Percentiles rank a stretch among this genome's conserved stretches.
These are phyloP conservation scores for Cordyceps javanica DNA, from an alignment of 2,329 filamentous ascomycete genomes.

Conservation along the genomic window DNA sequence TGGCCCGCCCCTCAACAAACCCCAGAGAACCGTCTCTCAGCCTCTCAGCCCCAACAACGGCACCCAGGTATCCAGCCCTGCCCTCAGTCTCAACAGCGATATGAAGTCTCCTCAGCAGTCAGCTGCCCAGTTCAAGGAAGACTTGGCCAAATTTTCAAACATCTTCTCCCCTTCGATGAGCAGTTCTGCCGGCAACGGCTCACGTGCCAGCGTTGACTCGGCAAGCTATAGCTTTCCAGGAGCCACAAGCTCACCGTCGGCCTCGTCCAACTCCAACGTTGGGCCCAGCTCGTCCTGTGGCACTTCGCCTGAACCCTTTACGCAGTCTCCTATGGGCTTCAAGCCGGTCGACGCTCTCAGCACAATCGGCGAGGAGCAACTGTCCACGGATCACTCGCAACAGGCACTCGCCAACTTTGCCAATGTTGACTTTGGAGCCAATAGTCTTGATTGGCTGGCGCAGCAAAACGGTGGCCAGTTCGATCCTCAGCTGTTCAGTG, in stretches of 20 bases:
- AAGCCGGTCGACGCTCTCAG: constrained; percentile 58
- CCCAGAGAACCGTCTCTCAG: constrained; percentile 23
- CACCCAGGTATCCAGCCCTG: constrained; percentile 18
- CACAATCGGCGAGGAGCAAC: constrained; percentile 61
- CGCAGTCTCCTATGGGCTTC: constrained; percentile 61
- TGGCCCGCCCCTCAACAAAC: constrained; percentile 32
- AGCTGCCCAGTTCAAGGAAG: constrained; percentile 34
- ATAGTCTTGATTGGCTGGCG: constrained; percentile 66
- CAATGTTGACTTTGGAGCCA: constrained; percentile 38
- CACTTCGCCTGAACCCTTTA: constrained; percentile 70
- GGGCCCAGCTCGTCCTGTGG: constrained; percentile 62
- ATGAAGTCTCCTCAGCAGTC: constrained; percentile 18
- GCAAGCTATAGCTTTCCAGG: constrained; percentile 38
- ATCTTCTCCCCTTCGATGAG: constrained; percentile 53
- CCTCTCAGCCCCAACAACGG: constrained; percentile 26
- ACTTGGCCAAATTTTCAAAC: constrained; percentile 49
- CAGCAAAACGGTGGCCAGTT: constrained; percentile 81
- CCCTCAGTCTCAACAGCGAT: constrained; percentile 25
- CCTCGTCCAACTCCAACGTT: constrained; percentile 54
- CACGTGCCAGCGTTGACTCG: constrained; percentile 47
- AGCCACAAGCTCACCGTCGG: constrained; percentile 56
- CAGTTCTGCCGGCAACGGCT: constrained; percentile 39
- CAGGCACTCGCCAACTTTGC: constrained; percentile 24
- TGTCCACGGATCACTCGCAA: constrained; percentile 31
- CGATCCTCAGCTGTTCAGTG: constrained; percentile 84